A percentile compares a stretch with the other conserved stretches of the same genome.
phyloP scores from a whole-genome alignment of 306 rosid genomes.

The Vigna mungo region DNA sequence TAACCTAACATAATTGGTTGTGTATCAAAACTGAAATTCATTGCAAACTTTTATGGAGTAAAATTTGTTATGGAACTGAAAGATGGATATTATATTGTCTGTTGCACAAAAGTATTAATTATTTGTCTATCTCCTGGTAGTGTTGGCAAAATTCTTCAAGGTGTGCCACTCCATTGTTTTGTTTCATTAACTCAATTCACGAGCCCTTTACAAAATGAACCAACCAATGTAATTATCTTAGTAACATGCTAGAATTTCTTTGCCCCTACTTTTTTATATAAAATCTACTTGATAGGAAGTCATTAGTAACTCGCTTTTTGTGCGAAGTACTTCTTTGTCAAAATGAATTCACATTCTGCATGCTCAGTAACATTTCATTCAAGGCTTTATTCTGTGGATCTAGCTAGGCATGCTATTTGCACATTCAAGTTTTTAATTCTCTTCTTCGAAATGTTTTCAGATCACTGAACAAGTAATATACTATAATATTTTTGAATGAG shows the following conservation, averaged over 20 bases:
- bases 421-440: conserved; percentile 16
- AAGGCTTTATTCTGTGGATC: conserved; percentile 22
- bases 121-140: too few species aligned
- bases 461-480: not conserved
- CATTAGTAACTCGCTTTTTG: not conserved
- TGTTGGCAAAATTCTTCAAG: too few species aligned
- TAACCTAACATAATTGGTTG: not conserved
- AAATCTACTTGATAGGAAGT: conserved; percentile 3
- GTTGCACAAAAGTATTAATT: not conserved
- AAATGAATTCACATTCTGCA: not conserved
- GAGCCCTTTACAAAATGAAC: conserved; percentile 9
- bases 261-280: not conserved
- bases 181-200: conserved; percentile 7
- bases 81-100: not conserved
- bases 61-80: not conserved
- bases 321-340: not conserved
- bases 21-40: conserved; percentile 1
- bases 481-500: too few species aligned
- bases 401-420: conserved; percentile 38
- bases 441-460: conserved; percentile 19
- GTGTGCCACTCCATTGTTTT: not conserved
- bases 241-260: not conserved
- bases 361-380: conserved; percentile 1
- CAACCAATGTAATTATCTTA: not conserved
- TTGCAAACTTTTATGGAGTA: not conserved